Evolutionary conservation across 2,329 filamentous ascomycete genomes (phyloP), one percentile per base, ranked within the genome.

Genomic region (Pseudocercospora ulei): DNA sequence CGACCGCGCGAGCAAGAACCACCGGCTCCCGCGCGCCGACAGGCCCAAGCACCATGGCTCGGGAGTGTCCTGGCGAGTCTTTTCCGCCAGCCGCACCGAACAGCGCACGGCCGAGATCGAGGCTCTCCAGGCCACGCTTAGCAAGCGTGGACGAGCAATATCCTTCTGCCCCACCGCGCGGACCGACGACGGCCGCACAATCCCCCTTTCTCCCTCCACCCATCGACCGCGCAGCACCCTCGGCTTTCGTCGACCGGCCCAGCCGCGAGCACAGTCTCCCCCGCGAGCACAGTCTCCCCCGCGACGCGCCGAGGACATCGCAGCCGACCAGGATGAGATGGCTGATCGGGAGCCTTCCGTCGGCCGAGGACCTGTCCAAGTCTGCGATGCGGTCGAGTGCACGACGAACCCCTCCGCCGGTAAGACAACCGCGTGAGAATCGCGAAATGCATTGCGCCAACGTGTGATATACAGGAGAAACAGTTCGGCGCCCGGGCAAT

Each of bases 1-100:
- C n/a, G 29, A 33, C 16, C 29, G 25, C 9, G 14, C 31, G 13
- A 43, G 43, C 9, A 50, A 49, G 34, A 47, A 49, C 25, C 47
- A 44, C 41, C 51, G 56, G 16, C 51, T 57, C 24, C 54, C 53
- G 41, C 44, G 54, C 9, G 52, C 57, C 16, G 55, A 58, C 47
- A 58, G 57, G 43, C 49, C 49, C 23, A 58, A 57, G 41, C 44
- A 51, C 24, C 46, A 52, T 48, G 56, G 56, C 22, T 49, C 47
- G 16, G 56, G 56, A 29, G 51, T 59, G 29, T 59, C 56, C 44
- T 59, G 56, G 56, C 51, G 55, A 44, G 55, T 56, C 31, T 58
- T 59, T 48, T 58, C 56, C 20, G 52, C 53, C 24, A 48, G 53
- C 19, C 48, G 56, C 43, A 44, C 50, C 33, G 56, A 58, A 36